Evolutionary conservation across 2,329 filamentous ascomycete species (phyloP).

Genomic region (Colletotrichum liriopes): DNA sequence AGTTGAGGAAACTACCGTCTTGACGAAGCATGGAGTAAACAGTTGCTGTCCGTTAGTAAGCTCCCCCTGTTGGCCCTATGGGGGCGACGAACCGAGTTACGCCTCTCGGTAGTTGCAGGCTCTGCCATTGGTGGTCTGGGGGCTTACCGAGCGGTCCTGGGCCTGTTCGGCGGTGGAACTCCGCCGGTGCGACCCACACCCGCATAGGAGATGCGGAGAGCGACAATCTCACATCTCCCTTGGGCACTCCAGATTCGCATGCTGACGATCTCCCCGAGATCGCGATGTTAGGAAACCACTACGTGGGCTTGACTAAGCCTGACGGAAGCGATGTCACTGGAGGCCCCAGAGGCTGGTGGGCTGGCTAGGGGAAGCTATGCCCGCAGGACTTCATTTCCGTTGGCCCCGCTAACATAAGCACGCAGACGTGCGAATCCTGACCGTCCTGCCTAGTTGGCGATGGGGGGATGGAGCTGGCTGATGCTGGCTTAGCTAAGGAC

Average conservation of each 20-base stretch:
- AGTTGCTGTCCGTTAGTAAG: constrained; percentile 30
- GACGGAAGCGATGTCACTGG: constrained; percentile 1
- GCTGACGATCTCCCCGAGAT: background rate
- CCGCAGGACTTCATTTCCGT: background rate
- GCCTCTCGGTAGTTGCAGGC: constrained; percentile 6
- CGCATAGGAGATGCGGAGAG: constrained; percentile 17
- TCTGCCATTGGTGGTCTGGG: constrained; percentile 15
- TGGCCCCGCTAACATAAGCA: background rate
- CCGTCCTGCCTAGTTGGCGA: background rate
- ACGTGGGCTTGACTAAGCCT: constrained; percentile 40
- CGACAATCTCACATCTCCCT: background rate
- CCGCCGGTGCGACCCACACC: constrained; percentile 16
- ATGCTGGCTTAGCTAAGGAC: constrained; percentile 38
- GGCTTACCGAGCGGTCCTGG: constrained; percentile 14
- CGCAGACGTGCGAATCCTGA: background rate
- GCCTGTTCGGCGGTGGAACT: constrained; percentile 27
- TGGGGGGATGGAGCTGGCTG: background rate
- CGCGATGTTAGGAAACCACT: background rate
- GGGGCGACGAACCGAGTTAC: background rate
- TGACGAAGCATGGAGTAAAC: constrained; percentile 18
- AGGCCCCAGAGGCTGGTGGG: background rate
- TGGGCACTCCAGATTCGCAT: background rate
- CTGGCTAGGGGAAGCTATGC: background rate
- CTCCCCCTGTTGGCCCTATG: constrained; percentile 1
- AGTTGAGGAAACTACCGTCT: background rate